These are phyloP conservation scores for Sonneratia caseolaris DNA, from an alignment of 345 rosid species.

Conservation along the genomic window DNA sequence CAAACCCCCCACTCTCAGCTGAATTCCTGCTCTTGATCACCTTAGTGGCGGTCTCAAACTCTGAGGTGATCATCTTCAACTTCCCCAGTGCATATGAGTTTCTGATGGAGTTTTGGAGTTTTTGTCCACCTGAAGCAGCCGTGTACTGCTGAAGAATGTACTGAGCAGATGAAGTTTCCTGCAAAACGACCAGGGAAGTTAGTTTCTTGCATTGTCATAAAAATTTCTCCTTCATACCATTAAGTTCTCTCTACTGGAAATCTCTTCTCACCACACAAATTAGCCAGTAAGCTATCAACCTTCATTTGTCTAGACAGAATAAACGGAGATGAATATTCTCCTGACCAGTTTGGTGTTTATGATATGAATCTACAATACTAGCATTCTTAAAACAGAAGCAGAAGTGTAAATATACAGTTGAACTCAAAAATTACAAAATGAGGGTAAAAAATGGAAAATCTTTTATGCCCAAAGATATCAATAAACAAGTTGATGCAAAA, in stretches of 20 bases:
- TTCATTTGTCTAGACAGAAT: too few relatives aligned
- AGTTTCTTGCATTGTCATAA: background rate
- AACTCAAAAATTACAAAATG: background rate
- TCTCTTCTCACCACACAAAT: too few relatives aligned
- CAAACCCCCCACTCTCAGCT: slow-evolving; percentile 14
- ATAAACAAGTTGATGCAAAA: background rate
- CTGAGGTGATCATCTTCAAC: slow-evolving; percentile 14
- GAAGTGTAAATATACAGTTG: background rate
- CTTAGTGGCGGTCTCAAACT: slow-evolving; percentile 14
- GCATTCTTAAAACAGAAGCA: background rate
- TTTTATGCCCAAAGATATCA: too few relatives aligned
- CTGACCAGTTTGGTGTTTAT: too few relatives aligned
- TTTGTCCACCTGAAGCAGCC: slow-evolving; percentile 18
- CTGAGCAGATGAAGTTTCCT: slow-evolving; percentile 19
- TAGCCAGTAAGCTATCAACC: too few relatives aligned
- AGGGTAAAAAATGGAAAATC: background rate
- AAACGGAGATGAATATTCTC: too few relatives aligned
- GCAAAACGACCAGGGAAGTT: background rate
- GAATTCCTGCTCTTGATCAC: slow-evolving; percentile 15
- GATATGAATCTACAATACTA: too few relatives aligned
- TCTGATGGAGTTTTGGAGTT: slow-evolving; percentile 12
- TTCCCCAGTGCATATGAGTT: slow-evolving; percentile 16
- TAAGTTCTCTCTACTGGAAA: too few relatives aligned
- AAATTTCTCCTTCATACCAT: background rate
- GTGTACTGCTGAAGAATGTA: slow-evolving; percentile 18